Conservation (phyloP, 2,329 filamentous ascomycete genomes). For the Ceratocystis harringtonii region DNA sequence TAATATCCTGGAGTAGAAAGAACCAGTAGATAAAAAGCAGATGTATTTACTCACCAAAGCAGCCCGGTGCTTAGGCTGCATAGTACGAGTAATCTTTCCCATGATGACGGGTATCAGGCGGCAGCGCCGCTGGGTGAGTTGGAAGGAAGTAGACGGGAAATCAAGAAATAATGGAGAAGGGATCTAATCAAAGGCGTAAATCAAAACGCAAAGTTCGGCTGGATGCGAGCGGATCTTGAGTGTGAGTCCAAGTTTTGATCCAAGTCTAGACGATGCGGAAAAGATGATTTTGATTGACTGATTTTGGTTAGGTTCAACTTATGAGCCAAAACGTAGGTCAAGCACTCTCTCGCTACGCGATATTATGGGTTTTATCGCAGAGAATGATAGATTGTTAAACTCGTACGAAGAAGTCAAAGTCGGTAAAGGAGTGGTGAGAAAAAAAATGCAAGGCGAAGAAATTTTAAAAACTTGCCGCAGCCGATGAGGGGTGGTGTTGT, state of each 20-base stretch:
- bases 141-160: background rate
- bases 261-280: background rate
- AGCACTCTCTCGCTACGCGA: background rate
- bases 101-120: slow-evolving; percentile 33
- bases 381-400: background rate
- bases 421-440: background rate
- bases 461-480: background rate
- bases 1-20: background rate
- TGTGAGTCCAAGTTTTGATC: background rate
- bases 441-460: background rate
- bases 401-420: background rate
- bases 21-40: background rate
- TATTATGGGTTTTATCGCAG: background rate
- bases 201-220: background rate
- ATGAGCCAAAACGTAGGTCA: background rate
- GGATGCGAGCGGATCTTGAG: background rate
- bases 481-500: slow-evolving; percentile 15
- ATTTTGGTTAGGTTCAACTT: background rate
- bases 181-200: background rate
- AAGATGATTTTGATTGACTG: background rate
- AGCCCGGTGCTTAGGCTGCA: slow-evolving; percentile 52
- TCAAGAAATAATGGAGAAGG: background rate
- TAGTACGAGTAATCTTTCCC: slow-evolving; percentile 53
- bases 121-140: background rate
- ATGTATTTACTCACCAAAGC: slow-evolving; percentile 40